Evolutionary conservation across 2,329 filamentous ascomycete species (phyloP), one percentile per base, ranked within the genome.

Genomic region (Clonostachys chloroleuca): DNA sequence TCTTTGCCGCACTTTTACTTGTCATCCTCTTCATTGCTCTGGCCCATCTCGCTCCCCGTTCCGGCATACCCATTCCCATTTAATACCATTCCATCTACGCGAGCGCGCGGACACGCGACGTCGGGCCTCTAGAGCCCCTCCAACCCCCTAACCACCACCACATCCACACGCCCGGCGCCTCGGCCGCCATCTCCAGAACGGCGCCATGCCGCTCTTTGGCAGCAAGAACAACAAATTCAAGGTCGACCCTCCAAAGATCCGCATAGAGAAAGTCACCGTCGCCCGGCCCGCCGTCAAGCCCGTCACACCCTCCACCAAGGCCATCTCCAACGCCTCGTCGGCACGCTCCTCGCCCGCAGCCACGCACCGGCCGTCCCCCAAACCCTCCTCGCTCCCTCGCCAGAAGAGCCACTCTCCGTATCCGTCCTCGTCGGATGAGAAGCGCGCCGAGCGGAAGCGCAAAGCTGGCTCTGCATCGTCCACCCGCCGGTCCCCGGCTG

Each of bases 191-290:
- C 24, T 30, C 24, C 24, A 30, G 24, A 9, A 30, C 24, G 9
- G 24, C 24, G 24, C 34, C 42, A 62, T 62, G 59, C 56, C 57
- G 30, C 64, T 72, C 47, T 66, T 72, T 50, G 66, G 67, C 51
- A 63, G 62, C 46, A 72, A 72, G 51, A 62, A 60, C 49, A 69
- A 68, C 52, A 80, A 77, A 58, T 72, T 77, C 64, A 78, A 78
- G 62, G 64, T 70, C 53, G 70, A 75, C 51, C 67, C 70, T 46
- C 70, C 73, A 48, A 70, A 69, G 50, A 71, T 79, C 55, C 72
- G 75, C 50, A 73, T 77, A 56, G 75, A 80, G 59, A 75, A 73
- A 53, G 74, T 79, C 48, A 66, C 78, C 56, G 69, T 68, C 50
- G 57, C 64, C 43, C 51, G 59, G 5, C 59, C 64, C 14, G 56